A percentile compares a stretch with the other conserved stretches of the same genome.
phyloP scores from a whole-genome alignment of 1,284 basidiomycete species.

The Leccinum griseonigrum region DNA sequence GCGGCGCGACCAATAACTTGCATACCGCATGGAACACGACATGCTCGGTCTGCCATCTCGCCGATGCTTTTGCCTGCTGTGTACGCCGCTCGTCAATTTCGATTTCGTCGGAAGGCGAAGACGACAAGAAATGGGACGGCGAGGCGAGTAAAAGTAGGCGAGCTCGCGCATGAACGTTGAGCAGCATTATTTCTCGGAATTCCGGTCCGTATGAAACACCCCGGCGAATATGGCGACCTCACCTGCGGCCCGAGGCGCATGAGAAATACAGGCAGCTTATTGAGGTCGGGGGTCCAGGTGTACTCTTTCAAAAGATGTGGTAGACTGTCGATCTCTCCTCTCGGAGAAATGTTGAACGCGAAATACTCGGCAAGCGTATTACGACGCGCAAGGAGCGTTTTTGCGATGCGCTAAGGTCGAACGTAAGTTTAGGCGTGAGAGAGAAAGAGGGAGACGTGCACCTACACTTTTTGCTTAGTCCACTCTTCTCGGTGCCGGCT shows the following conservation, averaged over 20 bases:
- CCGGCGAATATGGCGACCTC: constrained; percentile 13
- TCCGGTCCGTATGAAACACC: constrained; percentile 58
- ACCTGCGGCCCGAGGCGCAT: constrained; percentile 87
- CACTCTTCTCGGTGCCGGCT: constrained; percentile 53
- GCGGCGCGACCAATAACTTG: constrained; percentile 70
- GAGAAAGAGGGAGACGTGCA: constrained; percentile 44
- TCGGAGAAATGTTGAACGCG: constrained; percentile 63
- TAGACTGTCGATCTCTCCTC: constrained; percentile 69
- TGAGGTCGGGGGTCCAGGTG: constrained; percentile 68
- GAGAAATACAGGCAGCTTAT: constrained; percentile 81
- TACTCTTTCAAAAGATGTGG: constrained; percentile 85
- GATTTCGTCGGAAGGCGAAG: constrained; percentile 24
- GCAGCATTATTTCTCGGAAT: constrained; percentile 83
- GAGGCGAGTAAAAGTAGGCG: constrained; percentile 85
- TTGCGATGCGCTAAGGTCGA: constrained; percentile 52
- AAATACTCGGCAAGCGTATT: constrained; percentile 97
- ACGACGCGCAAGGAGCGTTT: constrained; percentile 55
- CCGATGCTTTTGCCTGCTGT: constrained; percentile 46
- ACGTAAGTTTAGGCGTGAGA: neutral
- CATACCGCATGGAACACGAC: constrained; percentile 82
- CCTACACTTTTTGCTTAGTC: constrained; percentile 55
- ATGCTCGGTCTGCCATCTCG: constrained; percentile 85
- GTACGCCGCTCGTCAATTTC: constrained; percentile 20
- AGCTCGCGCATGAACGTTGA: constrained; percentile 84
- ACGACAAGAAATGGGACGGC: constrained; percentile 20